phyloP scores from a whole-genome alignment of 2,329 filamentous ascomycete species.

The Colletotrichum gloeosporioides region DNA sequence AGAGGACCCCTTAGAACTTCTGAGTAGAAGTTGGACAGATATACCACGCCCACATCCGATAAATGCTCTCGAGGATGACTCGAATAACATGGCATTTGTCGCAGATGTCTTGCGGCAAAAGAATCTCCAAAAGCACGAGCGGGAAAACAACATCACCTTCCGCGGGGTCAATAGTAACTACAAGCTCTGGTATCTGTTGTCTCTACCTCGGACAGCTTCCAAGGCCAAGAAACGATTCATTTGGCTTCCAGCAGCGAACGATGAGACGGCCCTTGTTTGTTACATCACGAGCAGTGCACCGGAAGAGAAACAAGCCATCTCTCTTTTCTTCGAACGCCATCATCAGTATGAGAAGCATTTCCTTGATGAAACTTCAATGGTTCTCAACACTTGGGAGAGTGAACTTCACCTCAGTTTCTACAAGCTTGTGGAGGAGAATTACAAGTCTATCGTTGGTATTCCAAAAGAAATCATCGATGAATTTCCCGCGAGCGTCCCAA shows the following conservation, averaged over 20 bases:
- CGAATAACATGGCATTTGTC: not conserved
- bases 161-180: not conserved
- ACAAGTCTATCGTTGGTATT: fast-evolving
- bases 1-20: not conserved
- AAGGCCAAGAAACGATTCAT: not conserved
- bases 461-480: not conserved
- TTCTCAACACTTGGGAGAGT: not conserved
- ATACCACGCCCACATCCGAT: not conserved
- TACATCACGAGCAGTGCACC: not conserved
- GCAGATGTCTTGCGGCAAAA: not conserved
- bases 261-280: not conserved
- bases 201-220: not conserved
- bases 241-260: not conserved
- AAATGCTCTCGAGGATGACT: not conserved
- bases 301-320: not conserved
- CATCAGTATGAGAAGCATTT: not conserved
- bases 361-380: not conserved
- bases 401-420: not conserved
- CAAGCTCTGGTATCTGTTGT: not conserved
- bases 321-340: not conserved
- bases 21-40: not conserved
- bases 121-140: not conserved
- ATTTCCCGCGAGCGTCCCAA: not conserved
- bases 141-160: not conserved
- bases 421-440: not conserved